Evolutionary conservation across 306 rosid species (phyloP).

Genomic region (Citrullus colocynthis): DNA sequence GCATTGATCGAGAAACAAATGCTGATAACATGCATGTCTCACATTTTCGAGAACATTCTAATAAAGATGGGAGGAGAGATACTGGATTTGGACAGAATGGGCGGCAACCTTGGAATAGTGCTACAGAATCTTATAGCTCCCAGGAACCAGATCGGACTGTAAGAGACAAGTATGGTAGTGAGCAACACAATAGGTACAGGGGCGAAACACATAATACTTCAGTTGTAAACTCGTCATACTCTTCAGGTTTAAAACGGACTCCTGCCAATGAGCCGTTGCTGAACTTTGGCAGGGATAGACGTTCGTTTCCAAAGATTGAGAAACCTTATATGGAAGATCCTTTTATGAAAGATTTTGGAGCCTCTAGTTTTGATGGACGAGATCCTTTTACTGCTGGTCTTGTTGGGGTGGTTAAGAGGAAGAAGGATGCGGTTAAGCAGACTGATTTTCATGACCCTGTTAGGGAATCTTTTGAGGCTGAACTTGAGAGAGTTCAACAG

Average conservation of each 20-base stretch:
- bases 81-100: constrained; percentile 50
- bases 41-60: constrained; percentile 31
- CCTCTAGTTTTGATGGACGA: constrained; percentile 54
- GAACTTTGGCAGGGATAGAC: constrained; percentile 81
- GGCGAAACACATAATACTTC: constrained; percentile 38
- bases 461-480: constrained; percentile 96
- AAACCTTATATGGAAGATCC: constrained; percentile 57
- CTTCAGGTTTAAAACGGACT: constrained; percentile 47
- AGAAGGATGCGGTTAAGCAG: constrained; percentile 64
- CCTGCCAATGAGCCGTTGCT: constrained; percentile 60
- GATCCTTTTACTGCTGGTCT: constrained; percentile 52
- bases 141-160: constrained; percentile 33
- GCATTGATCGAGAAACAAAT: constrained; percentile 30
- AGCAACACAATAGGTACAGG: constrained; percentile 43
- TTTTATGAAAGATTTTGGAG: constrained; percentile 51
- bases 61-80: constrained; percentile 50
- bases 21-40: constrained; percentile 40
- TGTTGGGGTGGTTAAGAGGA: constrained; percentile 76
- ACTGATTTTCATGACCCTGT: constrained; percentile 85
- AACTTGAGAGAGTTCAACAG: constrained; percentile 97
- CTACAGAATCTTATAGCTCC: constrained; percentile 30
- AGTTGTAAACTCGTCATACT: constrained; percentile 37
- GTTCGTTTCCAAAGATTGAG: constrained; percentile 39
- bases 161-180: constrained; percentile 37
- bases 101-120: constrained; percentile 52